A percentile compares a stretch with the other conserved stretches of the same genome.
These are phyloP conservation scores for Pseudogymnoascus sp. DNA, from an alignment of 2,329 filamentous ascomycete genomes.

Conservation along the genomic window DNA sequence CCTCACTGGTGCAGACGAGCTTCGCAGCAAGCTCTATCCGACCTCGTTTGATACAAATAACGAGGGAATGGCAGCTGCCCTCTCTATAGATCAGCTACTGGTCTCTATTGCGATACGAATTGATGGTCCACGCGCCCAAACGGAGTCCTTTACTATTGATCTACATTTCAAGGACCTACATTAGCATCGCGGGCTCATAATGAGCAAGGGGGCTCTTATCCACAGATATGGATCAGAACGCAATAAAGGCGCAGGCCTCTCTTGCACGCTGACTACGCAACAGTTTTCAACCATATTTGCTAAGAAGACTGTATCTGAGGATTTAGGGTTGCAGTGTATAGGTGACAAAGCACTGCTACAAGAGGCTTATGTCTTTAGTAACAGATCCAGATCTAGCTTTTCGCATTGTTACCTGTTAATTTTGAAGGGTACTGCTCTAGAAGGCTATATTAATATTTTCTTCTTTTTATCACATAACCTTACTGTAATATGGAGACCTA, in stretches of 20 bases:
- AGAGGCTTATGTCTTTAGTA: too few species aligned
- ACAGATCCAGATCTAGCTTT: too few species aligned
- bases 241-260: neutral
- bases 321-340: too few species aligned
- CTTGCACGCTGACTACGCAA: neutral
- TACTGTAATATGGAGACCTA: too few species aligned
- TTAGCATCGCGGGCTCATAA: neutral
- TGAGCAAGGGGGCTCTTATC: neutral
- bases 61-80: neutral
- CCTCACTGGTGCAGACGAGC: constrained; percentile 27
- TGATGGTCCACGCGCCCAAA: neutral
- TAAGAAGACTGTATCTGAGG: too few species aligned
- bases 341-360: too few species aligned
- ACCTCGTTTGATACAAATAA: neutral
- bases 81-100: neutral
- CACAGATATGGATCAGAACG: neutral
- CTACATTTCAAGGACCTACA: neutral
- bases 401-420: too few species aligned
- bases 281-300: neutral
- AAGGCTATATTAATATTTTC: too few species aligned
- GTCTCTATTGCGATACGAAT: neutral
- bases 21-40: constrained; percentile 13
- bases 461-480: too few species aligned
- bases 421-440: too few species aligned
- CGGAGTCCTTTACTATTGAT: neutral